Evolutionary conservation across 2,329 filamentous ascomycete genomes (phyloP).

Genomic region (Microdochium bolleyi): DNA sequence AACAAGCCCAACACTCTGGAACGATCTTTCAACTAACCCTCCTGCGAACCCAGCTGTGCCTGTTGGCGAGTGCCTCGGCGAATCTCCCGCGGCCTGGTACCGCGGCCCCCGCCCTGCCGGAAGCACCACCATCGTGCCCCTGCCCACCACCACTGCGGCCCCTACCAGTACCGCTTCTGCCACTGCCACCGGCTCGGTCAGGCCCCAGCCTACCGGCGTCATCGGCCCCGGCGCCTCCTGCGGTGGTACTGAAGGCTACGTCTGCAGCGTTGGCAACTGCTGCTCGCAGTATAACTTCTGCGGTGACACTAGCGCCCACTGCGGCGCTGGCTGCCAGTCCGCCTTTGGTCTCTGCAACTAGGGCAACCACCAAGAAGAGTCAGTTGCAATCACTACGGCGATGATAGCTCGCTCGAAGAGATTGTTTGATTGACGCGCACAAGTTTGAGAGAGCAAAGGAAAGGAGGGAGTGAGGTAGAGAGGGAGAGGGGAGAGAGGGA

Average conservation of each 20-base stretch:
- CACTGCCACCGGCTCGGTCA: background rate
- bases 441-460: no score
- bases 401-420: no score
- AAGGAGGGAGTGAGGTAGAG: no score
- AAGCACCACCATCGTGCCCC: no score
- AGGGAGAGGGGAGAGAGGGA: no score
- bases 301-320: constrained; percentile 14
- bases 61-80: constrained; percentile 50
- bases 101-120: constrained; percentile 15
- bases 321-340: constrained; percentile 12
- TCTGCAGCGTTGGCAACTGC: background rate
- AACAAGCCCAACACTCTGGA: no score
- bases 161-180: background rate
- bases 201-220: background rate
- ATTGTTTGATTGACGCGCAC: no score
- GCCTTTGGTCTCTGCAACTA: constrained; percentile 8
- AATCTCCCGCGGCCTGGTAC: constrained; percentile 45
- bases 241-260: background rate
- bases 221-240: background rate
- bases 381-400: no score
- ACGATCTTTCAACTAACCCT: no score
- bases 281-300: constrained; percentile 10
- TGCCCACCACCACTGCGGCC: no score
- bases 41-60: constrained; percentile 31
- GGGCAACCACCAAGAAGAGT: no score